Percentiles rank a stretch among this genome's conserved stretches.
These are phyloP conservation scores for Fusarium sp. DNA, from an alignment of 2,329 filamentous ascomycete species.

Conservation along the genomic window DNA sequence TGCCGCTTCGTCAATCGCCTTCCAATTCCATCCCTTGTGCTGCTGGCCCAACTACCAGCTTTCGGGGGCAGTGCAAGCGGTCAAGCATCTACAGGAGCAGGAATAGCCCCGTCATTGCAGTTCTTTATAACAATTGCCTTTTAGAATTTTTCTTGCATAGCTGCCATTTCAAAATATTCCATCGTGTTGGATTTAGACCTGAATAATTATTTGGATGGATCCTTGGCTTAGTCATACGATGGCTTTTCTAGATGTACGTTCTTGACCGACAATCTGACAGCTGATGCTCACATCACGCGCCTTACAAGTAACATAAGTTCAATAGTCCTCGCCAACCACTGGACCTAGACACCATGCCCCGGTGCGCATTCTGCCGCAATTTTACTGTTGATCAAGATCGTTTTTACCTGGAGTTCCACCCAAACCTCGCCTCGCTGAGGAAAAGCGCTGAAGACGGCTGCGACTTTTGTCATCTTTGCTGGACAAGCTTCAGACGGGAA, in stretches of 20 bases:
- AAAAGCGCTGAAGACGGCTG: background rate
- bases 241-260: too few species aligned
- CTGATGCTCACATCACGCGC: too few species aligned
- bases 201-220: too few species aligned
- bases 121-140: background rate
- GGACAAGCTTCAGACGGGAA: background rate
- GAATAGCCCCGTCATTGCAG: background rate
- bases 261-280: background rate
- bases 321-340: background rate
- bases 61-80: background rate
- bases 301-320: background rate
- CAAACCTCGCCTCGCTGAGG: background rate
- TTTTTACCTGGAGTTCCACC: background rate
- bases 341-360: background rate
- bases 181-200: accelerated
- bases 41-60: too few species aligned
- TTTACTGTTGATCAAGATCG: background rate
- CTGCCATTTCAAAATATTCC: accelerated
- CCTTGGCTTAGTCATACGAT: too few species aligned
- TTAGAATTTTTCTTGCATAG: accelerated
- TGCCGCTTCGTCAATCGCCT: too few species aligned
- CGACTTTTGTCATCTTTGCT: conserved; percentile 14
- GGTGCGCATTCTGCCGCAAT: background rate
- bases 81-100: background rate
- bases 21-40: too few species aligned